phyloP scores from a whole-genome alignment of 148 eudicot genomes.

The Rhododendron henanense region DNA sequence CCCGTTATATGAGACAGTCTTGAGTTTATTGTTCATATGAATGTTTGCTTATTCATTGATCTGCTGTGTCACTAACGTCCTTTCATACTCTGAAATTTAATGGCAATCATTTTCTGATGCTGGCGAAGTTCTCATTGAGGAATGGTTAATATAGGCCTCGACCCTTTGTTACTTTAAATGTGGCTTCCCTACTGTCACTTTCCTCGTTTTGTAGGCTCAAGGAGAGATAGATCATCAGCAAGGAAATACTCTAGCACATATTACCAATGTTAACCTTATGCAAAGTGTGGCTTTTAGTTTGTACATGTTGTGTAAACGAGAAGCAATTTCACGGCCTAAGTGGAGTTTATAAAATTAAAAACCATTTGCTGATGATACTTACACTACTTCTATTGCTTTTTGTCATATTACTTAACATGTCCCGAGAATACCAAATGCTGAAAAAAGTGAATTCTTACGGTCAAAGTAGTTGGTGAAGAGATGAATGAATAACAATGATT shows the following conservation, averaged over 20 bases:
- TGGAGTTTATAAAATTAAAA: neutral
- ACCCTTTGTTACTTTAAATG: neutral
- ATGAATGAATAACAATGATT: neutral
- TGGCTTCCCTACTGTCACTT: neutral
- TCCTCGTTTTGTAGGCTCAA: neutral
- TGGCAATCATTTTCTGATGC: neutral
- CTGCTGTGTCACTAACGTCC: neutral
- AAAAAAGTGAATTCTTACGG: neutral
- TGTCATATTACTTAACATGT: neutral
- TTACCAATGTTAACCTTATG: neutral
- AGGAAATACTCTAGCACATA: neutral
- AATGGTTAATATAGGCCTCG: neutral
- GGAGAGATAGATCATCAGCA: neutral
- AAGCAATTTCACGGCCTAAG: neutral
- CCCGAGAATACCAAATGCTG: neutral
- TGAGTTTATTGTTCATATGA: neutral
- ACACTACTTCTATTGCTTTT: neutral
- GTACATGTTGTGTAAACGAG: neutral
- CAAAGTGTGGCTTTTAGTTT: neutral
- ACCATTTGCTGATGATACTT: neutral
- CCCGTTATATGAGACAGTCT: neutral
- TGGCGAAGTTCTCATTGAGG: neutral
- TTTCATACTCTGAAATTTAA: neutral
- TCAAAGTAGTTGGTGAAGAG: neutral
- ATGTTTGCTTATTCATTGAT: neutral